Evolutionary conservation across 345 rosid genomes (phyloP).

Genomic region (Gossypium rotundifolium): DNA sequence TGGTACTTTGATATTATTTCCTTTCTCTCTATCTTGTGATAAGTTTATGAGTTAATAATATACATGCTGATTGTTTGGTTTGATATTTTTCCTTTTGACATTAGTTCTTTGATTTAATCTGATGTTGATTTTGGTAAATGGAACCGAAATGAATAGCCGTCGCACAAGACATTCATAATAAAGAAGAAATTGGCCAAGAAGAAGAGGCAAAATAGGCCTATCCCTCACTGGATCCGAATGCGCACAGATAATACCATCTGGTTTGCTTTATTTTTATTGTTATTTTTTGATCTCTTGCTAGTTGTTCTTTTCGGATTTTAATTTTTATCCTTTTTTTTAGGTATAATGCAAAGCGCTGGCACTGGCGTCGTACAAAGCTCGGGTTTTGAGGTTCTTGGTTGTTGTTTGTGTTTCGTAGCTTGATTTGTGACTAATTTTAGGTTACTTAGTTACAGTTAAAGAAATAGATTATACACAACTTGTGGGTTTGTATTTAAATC

Average conservation of each 20-base stretch:
- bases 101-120: not conserved
- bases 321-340: slow-evolving; percentile 15
- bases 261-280: slow-evolving; percentile 9
- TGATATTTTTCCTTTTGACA: not conserved
- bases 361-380: slow-evolving; percentile 68
- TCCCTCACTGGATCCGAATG: slow-evolving; percentile 67
- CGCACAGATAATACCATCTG: slow-evolving; percentile 64
- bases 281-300: not conserved
- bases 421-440: not conserved
- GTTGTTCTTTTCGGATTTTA: not conserved
- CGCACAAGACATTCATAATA: slow-evolving; percentile 81
- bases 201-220: slow-evolving; percentile 76
- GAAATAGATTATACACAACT: slow-evolving; percentile 1
- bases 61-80: not conserved
- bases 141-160: slow-evolving; percentile 45
- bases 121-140: not conserved
- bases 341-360: slow-evolving; percentile 64
- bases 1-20: not conserved
- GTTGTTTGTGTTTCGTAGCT: not conserved
- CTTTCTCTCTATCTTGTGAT: not conserved
- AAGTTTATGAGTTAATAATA: not conserved
- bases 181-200: slow-evolving; percentile 74
- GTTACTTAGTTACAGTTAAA: not conserved
- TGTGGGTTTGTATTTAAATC: slow-evolving; percentile 6
- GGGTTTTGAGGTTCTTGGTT: slow-evolving; percentile 39